Conservation (phyloP, 441 rosid genomes). For the Populus hybrid region DNA sequence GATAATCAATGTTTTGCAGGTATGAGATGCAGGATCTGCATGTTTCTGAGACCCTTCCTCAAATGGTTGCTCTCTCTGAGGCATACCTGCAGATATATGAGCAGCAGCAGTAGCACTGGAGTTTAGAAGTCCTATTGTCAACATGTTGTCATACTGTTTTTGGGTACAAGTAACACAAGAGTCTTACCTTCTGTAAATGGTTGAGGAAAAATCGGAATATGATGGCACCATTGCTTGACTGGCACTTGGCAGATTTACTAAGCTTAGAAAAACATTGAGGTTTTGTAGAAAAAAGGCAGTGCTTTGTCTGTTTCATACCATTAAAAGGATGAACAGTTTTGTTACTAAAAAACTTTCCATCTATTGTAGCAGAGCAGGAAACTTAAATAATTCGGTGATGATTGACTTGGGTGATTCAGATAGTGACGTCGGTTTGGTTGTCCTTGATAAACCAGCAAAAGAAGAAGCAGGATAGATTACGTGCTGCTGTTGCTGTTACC, state of each 20-base stretch:
- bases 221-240: background rate
- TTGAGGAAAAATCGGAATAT: background rate
- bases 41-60: slow-evolving; percentile 93
- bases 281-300: background rate
- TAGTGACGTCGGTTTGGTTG: background rate
- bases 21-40: slow-evolving; percentile 97
- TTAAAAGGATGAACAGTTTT: background rate
- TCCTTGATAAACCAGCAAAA: no score
- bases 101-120: slow-evolving; percentile 53
- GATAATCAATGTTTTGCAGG: slow-evolving; percentile 37
- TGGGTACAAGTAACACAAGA: background rate
- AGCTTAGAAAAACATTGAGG: background rate
- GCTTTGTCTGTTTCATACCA: background rate
- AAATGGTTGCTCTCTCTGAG: slow-evolving; percentile 93
- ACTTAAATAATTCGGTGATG: no score
- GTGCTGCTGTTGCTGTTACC: no score
- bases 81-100: slow-evolving; percentile 95
- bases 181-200: background rate
- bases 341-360: background rate
- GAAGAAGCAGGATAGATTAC: no score
- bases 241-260: background rate
- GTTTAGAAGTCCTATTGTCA: background rate
- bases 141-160: background rate
- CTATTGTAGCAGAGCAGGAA: background rate
- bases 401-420: background rate